Percentiles rank a stretch among this genome's conserved stretches.
Evolutionary conservation across 257 asterid species (phyloP).

Genomic region (Solanum commersonii): DNA sequence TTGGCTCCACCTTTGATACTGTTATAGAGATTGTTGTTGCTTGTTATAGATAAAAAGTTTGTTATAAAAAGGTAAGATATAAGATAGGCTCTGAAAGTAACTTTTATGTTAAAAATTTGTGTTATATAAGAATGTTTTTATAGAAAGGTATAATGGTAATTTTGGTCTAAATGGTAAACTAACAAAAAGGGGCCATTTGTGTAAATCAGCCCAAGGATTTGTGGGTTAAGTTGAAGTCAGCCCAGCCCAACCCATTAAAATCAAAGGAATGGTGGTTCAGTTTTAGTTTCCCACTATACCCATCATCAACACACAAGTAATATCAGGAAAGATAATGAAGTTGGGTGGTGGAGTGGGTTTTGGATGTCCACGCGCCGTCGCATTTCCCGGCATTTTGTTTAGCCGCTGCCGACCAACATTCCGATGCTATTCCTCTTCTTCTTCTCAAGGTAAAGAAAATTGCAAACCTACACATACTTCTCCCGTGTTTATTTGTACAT

Average conservation of each 20-base stretch:
- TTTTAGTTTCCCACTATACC: background rate
- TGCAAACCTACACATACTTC: background rate
- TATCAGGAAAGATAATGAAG: slow-evolving; percentile 31
- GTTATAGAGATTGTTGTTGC: no score
- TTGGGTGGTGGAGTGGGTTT: slow-evolving; percentile 53
- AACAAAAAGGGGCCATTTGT: background rate
- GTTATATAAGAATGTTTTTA: background rate
- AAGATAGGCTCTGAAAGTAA: no score
- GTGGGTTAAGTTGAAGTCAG: background rate
- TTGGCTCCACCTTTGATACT: background rate
- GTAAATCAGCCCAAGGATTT: background rate
- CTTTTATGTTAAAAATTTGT: no score
- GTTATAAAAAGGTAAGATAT: no score
- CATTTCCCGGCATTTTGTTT: slow-evolving; percentile 30
- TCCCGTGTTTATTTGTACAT: background rate
- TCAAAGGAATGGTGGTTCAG: background rate
- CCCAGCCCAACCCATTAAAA: background rate
- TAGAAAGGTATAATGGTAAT: background rate
- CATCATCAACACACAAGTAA: background rate
- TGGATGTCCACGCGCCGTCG: slow-evolving; percentile 80
- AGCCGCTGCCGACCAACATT: slow-evolving; percentile 29
- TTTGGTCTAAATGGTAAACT: background rate
- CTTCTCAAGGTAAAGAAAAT: slow-evolving; percentile 39
- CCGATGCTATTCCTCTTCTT: slow-evolving; percentile 54
- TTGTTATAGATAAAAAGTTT: no score